Evolutionary conservation across 148 eudicot species (phyloP).

Genomic region (Rhododendron vialii): DNA sequence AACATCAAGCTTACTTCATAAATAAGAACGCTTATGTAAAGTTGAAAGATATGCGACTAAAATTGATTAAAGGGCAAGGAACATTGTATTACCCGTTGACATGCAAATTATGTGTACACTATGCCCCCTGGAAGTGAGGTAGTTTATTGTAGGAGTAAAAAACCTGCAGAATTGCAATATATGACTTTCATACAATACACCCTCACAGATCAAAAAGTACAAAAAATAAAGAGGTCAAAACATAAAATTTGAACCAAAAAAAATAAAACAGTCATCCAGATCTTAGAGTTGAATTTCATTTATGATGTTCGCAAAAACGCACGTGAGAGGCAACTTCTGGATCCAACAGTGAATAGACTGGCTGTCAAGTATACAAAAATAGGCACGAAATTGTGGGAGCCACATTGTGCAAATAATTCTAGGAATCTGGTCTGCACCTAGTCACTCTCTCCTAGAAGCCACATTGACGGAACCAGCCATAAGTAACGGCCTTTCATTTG

Average conservation of each 20-base stretch:
- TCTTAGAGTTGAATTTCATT: neutral
- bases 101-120: constrained; percentile 69
- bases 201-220: neutral
- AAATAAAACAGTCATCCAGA: neutral
- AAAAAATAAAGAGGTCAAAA: neutral
- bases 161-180: constrained; percentile 47
- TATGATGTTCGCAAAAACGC: neutral
- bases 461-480: neutral
- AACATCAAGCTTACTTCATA: neutral
- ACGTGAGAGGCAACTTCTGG: neutral
- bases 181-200: neutral
- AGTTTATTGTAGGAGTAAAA: constrained; percentile 81
- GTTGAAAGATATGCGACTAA: neutral
- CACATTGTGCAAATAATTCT: neutral
- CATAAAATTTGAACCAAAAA: neutral
- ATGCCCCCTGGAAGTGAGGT: constrained; percentile 70
- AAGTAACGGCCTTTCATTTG: neutral
- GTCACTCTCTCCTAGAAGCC: neutral
- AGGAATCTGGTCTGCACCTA: neutral
- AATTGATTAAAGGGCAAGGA: neutral
- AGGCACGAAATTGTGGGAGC: neutral
- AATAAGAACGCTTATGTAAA: neutral
- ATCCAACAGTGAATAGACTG: neutral
- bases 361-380: neutral
- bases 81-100: constrained; percentile 60